Evolutionary conservation across 1,284 basidiomycete species (phyloP).

Genomic region (Agroathelia rolfsii): DNA sequence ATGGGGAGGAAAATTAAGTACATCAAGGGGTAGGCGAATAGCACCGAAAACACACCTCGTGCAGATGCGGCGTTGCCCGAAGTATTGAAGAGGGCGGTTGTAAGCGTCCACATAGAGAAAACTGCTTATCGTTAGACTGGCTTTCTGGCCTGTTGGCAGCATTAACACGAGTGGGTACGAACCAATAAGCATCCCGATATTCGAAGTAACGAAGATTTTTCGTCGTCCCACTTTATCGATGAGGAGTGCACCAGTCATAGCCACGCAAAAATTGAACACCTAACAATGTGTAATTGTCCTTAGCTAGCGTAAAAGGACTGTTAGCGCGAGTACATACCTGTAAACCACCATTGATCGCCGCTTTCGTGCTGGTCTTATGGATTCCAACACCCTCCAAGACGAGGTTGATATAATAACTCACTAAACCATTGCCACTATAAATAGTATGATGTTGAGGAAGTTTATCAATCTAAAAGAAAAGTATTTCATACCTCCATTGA

Average conservation of each 20-base stretch:
- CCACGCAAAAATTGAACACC: slow-evolving; percentile 46
- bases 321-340: slow-evolving; percentile 27
- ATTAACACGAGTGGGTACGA: slow-evolving; percentile 12
- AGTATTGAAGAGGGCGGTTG: slow-evolving; percentile 47
- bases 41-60: slow-evolving; percentile 29
- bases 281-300: slow-evolving; percentile 13
- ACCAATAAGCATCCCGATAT: slow-evolving; percentile 57
- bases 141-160: too few relatives aligned
- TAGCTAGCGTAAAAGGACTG: not conserved
- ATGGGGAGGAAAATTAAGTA: slow-evolving; percentile 1
- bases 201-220: slow-evolving; percentile 52
- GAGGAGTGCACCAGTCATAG: slow-evolving; percentile 43
- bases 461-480: not conserved
- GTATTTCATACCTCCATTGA: slow-evolving; percentile 47
- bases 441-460: not conserved
- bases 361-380: slow-evolving; percentile 38
- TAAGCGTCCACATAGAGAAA: slow-evolving; percentile 50
- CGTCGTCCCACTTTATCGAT: slow-evolving; percentile 53
- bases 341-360: slow-evolving; percentile 52
- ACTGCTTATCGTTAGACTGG: slow-evolving; percentile 20
- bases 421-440: slow-evolving; percentile 51
- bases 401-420: slow-evolving; percentile 58
- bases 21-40: slow-evolving; percentile 1
- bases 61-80: slow-evolving; percentile 37
- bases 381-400: slow-evolving; percentile 55